Evolutionary conservation across 2,329 filamentous ascomycete species (phyloP).

Genomic region (Zasmidium cellare): DNA sequence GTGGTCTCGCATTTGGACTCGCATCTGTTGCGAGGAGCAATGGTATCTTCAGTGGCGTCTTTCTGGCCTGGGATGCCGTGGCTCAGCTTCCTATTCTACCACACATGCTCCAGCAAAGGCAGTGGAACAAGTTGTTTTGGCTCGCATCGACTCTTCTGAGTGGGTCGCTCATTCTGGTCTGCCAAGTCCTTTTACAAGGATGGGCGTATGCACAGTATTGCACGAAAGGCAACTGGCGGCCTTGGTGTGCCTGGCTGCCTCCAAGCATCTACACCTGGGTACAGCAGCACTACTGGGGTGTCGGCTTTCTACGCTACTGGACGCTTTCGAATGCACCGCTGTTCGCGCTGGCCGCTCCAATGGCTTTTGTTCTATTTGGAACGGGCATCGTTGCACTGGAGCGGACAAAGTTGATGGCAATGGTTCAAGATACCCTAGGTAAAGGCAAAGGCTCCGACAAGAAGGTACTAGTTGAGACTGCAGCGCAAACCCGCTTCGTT

Average conservation of each 20-base stretch:
- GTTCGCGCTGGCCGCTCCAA: conserved; percentile 79
- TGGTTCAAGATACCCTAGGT: not conserved
- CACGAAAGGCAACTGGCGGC: conserved; percentile 41
- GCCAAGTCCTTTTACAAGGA: conserved; percentile 70
- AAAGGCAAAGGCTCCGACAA: not conserved
- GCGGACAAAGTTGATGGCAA: not conserved
- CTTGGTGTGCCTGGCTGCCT: conserved; percentile 72
- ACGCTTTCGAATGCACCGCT: conserved; percentile 80
- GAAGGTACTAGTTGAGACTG: not conserved
- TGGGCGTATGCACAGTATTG: conserved; percentile 76
- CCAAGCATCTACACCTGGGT: conserved; percentile 93
- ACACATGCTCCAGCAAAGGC: conserved; percentile 32
- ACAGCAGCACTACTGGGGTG: conserved; percentile 86
- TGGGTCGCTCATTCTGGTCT: conserved; percentile 66
- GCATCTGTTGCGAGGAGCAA: conserved; percentile 80
- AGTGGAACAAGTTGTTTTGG: conserved; percentile 11
- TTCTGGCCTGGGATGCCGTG: conserved; percentile 67
- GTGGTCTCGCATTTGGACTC: conserved; percentile 59
- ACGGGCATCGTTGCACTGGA: conserved; percentile 47
- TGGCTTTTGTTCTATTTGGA: conserved; percentile 65
- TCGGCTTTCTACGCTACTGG: conserved; percentile 90
- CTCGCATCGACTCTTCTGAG: conserved; percentile 56
- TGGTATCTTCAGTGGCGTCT: conserved; percentile 76
- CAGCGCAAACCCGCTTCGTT: not conserved
- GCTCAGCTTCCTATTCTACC: conserved; percentile 44